Conservation (phyloP, 495 filamentous ascomycete species). For the Neurospora sp. region DNA sequence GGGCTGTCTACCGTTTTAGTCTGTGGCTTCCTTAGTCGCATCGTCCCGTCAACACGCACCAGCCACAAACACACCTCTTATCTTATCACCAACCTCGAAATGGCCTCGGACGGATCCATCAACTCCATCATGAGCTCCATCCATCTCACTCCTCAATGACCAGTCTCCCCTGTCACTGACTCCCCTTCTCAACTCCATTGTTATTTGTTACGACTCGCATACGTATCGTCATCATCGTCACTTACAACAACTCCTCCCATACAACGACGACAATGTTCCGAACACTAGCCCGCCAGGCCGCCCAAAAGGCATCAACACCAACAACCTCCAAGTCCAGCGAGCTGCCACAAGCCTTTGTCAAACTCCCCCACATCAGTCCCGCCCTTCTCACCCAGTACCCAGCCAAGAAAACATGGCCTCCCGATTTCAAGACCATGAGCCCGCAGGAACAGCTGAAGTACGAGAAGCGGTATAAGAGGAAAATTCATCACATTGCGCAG, state of each 20-base stretch:
- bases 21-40: background rate
- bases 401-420: constrained; percentile 82
- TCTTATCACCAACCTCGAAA: background rate
- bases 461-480: constrained; percentile 63
- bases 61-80: background rate
- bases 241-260: background rate
- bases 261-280: background rate
- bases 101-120: background rate
- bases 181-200: background rate
- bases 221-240: background rate
- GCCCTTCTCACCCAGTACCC: constrained; percentile 50
- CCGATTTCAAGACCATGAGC: constrained; percentile 74
- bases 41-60: background rate
- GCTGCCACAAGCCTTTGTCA: background rate
- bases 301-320: background rate
- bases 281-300: background rate
- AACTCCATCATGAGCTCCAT: background rate
- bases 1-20: background rate
- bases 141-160: background rate
- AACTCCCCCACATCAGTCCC: constrained; percentile 4
- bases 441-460: constrained; percentile 77
- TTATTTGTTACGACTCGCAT: background rate
- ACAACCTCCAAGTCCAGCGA: background rate
- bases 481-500: constrained; percentile 60
- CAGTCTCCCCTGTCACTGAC: background rate